phyloP scores from a whole-genome alignment of 2,329 filamentous ascomycete genomes.

The Paraconiothyrium brasiliense region DNA sequence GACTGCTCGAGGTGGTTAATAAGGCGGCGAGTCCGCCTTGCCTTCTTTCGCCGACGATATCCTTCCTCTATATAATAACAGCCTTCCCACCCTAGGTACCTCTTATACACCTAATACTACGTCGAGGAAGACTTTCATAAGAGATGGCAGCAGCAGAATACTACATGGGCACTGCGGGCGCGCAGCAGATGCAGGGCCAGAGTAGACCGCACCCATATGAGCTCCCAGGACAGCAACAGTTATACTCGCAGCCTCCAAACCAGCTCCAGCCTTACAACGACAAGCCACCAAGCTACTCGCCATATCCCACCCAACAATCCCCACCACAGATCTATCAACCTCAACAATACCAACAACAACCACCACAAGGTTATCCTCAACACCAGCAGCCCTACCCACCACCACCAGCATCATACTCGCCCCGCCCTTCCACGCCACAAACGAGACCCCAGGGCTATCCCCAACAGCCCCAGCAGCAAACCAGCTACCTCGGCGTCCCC shows the following conservation, averaged over 20 bases:
- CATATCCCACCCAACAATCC: conserved; percentile 23
- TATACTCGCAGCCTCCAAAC: conserved; percentile 23
- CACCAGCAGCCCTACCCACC: conserved; percentile 34
- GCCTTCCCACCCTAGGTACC: neutral
- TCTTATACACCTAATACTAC: neutral
- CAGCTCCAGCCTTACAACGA: conserved; percentile 26
- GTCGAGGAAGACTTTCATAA: conserved; percentile 6
- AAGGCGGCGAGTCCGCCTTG: conserved; percentile 24
- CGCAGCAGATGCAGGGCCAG: conserved; percentile 33
- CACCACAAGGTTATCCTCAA: conserved; percentile 19
- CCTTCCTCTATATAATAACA: conserved; percentile 2
- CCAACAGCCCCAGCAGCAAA: conserved; percentile 28
- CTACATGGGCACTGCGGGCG: conserved; percentile 37
- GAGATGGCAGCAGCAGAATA: conserved; percentile 48
- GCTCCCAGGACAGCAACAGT: conserved; percentile 23
- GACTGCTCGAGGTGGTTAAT: conserved; percentile 38
- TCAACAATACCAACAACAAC: conserved; percentile 16
- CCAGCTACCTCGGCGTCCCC: conserved; percentile 37
- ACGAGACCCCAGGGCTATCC: conserved; percentile 29
- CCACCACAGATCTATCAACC: neutral
- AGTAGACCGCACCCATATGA: conserved; percentile 21
- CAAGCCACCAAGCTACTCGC: conserved; percentile 32
- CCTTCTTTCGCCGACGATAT: conserved; percentile 19
- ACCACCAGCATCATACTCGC: conserved; percentile 14
- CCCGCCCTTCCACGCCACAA: conserved; percentile 24